phyloP scores from a whole-genome alignment of 371 early-diverging fungal genomes.

The Mucor mucedo region DNA sequence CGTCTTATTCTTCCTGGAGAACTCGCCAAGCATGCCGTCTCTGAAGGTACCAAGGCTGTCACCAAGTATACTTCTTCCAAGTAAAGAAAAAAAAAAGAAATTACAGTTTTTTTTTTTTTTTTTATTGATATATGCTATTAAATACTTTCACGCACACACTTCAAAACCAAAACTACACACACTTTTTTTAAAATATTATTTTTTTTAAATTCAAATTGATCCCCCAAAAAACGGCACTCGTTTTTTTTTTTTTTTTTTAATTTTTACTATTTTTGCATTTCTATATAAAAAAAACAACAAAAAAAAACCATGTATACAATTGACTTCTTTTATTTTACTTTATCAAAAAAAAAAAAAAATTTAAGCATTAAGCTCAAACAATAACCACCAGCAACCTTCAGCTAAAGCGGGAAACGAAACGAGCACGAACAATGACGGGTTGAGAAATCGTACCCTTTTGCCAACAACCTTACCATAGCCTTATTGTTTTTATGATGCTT shows the following conservation, averaged over 20 bases:
- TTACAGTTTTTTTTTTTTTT: constrained; percentile 2
- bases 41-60: constrained; percentile 98
- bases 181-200: too few species aligned
- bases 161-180: too few species aligned
- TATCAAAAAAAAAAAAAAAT: background rate
- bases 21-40: constrained; percentile 97
- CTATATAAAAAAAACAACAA: constrained; percentile 16
- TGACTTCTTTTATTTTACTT: too few species aligned
- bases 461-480: constrained; percentile 99
- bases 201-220: too few species aligned
- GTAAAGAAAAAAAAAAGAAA: constrained; percentile 34
- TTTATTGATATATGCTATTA: constrained; percentile 20
- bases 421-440: constrained; percentile 98
- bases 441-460: constrained; percentile 94
- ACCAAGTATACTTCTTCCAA: constrained; percentile 94
- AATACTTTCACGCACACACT: background rate
- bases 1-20: constrained; percentile 96
- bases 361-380: constrained; percentile 36
- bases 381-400: constrained; percentile 97
- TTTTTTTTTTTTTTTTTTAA: too few species aligned
- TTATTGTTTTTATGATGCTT: constrained; percentile 14
- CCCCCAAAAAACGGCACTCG: too few species aligned
- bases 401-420: constrained; percentile 93
- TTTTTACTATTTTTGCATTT: constrained; percentile 3
- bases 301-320: background rate